Conservation (phyloP, 176 grass and related monocot species). For the Lolium perenne region DNA sequence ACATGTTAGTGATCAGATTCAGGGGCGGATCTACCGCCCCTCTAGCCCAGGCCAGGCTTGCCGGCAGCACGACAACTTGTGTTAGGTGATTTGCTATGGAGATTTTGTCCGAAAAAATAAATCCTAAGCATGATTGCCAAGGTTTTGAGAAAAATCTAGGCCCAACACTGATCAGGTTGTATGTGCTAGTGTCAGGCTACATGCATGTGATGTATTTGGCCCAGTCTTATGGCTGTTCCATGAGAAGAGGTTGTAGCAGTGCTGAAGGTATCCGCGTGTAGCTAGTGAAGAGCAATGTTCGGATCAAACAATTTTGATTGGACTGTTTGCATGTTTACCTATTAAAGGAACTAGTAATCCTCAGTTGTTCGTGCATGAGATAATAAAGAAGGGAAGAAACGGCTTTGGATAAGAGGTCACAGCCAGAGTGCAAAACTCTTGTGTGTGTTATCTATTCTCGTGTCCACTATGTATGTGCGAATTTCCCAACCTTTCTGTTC, state of each 20-base stretch:
- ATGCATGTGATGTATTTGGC: background rate
- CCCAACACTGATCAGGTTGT: background rate
- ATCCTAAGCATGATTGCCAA: no score
- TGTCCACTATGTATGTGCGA: background rate
- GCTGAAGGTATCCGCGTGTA: background rate
- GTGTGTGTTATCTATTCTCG: background rate
- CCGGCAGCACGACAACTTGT: no score
- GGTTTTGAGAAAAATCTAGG: no score
- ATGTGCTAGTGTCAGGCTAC: conserved; percentile 2
- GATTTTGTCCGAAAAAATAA: no score
- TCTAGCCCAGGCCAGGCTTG: no score
- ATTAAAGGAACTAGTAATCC: background rate
- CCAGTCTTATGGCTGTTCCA: background rate
- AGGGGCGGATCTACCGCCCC: no score
- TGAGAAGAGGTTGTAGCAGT: no score
- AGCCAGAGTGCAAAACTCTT: background rate
- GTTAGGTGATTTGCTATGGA: no score
- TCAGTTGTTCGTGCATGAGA: background rate
- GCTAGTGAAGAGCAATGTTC: background rate
- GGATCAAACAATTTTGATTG: background rate
- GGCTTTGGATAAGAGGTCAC: background rate
- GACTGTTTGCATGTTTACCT: background rate
- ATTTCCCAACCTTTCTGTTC: background rate
- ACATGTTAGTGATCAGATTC: background rate
- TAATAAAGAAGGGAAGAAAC: background rate